These are phyloP conservation scores for Thermoascus crustaceus DNA, from an alignment of 2,329 filamentous ascomycete genomes.

Conservation along the genomic window DNA sequence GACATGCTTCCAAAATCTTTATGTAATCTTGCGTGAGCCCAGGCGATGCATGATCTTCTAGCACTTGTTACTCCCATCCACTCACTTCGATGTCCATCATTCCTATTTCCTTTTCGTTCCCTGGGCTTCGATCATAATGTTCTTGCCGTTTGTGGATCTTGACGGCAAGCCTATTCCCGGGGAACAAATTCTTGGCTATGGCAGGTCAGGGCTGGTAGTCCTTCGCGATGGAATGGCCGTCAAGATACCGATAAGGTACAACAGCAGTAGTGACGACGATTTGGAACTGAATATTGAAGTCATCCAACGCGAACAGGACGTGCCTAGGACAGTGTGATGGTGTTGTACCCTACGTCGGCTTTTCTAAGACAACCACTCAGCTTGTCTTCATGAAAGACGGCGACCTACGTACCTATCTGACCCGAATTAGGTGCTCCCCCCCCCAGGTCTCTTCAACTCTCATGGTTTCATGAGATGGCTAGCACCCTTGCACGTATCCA, in stretches of 20 bases:
- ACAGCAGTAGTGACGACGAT: constrained; percentile 10
- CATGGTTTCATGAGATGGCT: constrained; percentile 19
- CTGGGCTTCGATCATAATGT: no score
- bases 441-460: constrained; percentile 13
- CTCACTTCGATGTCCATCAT: no score
- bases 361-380: constrained; percentile 10
- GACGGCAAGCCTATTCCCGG: constrained; percentile 6
- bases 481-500: constrained; percentile 18
- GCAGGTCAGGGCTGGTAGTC: constrained; percentile 10
- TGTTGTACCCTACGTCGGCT: constrained; percentile 9
- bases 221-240: constrained; percentile 10
- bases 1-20: no score
- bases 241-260: constrained; percentile 12
- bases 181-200: constrained; percentile 9
- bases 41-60: no score
- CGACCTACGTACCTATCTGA: constrained; percentile 17
- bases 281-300: constrained; percentile 10
- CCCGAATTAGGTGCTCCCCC: constrained; percentile 11
- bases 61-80: no score
- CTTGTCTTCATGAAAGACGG: constrained; percentile 19
- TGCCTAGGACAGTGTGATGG: constrained; percentile 11
- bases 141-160: no score
- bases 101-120: no score
- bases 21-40: no score
- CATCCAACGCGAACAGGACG: constrained; percentile 13